Conservation (phyloP, 768 basidiomycete genomes). For the Tylopilus cervinicoccineus region DNA sequence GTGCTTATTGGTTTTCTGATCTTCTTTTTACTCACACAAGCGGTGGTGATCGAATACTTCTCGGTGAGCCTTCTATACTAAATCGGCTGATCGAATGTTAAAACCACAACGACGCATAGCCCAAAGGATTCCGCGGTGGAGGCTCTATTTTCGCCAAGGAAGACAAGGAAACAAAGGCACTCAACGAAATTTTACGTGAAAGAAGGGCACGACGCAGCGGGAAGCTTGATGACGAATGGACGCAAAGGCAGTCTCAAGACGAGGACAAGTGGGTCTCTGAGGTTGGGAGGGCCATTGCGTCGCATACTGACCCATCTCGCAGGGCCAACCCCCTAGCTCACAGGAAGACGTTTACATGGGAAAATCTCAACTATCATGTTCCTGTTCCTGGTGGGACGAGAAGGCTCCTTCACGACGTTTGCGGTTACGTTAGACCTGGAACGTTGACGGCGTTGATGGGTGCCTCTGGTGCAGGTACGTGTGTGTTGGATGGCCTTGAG, state of each 20-base stretch:
- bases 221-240: constrained; percentile 27
- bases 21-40: constrained; percentile 65
- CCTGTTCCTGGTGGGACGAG: constrained; percentile 58
- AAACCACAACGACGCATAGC: constrained; percentile 21
- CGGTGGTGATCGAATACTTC: constrained; percentile 61
- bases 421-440: constrained; percentile 81
- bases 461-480: constrained; percentile 67
- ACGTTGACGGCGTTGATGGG: constrained; percentile 91
- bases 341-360: constrained; percentile 71
- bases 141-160: constrained; percentile 62
- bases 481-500: constrained; percentile 8
- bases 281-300: not conserved
- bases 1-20: constrained; percentile 70
- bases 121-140: constrained; percentile 33
- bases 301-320: constrained; percentile 1
- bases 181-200: constrained; percentile 50
- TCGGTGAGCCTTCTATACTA: constrained; percentile 38
- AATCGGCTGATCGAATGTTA: not conserved
- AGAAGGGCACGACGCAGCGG: constrained; percentile 44
- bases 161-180: constrained; percentile 46
- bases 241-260: constrained; percentile 18
- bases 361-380: constrained; percentile 70
- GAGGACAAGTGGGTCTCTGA: constrained; percentile 12
- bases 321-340: constrained; percentile 2
- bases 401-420: constrained; percentile 69